phyloP scores from a whole-genome alignment of 2,329 filamentous ascomycete species.

The Aphanocladium album region DNA sequence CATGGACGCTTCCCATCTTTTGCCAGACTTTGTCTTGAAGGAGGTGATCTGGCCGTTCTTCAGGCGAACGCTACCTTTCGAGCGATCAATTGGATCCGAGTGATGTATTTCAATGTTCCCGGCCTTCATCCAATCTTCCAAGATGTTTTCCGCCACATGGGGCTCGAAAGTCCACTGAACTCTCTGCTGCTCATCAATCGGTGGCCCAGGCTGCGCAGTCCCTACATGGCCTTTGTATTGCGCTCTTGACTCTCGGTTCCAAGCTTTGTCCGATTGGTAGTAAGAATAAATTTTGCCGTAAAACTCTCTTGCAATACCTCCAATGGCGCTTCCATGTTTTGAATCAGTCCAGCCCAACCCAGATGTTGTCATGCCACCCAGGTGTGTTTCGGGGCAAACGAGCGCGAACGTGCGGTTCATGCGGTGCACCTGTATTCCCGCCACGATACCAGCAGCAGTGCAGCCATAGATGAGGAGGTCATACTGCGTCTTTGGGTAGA shows the following conservation, averaged over 20 bases:
- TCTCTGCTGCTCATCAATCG: neutral
- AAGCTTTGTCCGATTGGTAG: neutral
- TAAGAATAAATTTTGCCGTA: conserved; percentile 3
- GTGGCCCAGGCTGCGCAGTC: conserved; percentile 5
- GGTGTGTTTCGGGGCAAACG: neutral
- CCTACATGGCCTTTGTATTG: neutral
- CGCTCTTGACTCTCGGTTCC: neutral
- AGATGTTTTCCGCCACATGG: conserved; percentile 2
- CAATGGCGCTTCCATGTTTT: conserved; percentile 5
- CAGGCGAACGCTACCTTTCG: neutral
- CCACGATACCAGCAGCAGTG: conserved; percentile 5
- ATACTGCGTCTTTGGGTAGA: neutral
- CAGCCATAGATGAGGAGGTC: conserved; percentile 13
- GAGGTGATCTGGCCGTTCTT: neutral
- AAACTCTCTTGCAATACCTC: conserved; percentile 12
- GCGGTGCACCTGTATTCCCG: conserved; percentile 1
- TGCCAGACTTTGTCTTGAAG: neutral
- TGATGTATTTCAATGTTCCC: conserved; percentile 1
- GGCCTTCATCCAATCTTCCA: conserved; percentile 9
- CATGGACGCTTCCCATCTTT: conserved; percentile 1
- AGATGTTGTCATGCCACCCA: conserved; percentile 10
- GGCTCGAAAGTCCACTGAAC: conserved; percentile 13
- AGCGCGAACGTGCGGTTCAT: conserved; percentile 7
- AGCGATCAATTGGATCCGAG: neutral
- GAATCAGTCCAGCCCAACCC: conserved; percentile 12